Conservation (phyloP, 1,284 basidiomycete genomes). For the Puccinia polysora region DNA sequence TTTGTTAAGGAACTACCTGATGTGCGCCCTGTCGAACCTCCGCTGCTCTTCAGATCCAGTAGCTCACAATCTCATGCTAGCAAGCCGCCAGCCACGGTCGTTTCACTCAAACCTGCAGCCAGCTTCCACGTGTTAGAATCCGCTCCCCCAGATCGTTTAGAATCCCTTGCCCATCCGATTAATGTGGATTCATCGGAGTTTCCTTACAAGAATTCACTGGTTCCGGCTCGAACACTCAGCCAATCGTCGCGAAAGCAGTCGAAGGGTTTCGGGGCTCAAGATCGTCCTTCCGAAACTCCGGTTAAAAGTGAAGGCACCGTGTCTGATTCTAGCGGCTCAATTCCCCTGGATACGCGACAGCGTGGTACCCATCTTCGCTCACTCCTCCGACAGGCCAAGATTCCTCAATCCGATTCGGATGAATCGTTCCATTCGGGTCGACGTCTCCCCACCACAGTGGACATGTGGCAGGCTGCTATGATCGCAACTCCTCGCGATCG, state of each 20-base stretch:
- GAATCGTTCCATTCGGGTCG: slow-evolving; percentile 10
- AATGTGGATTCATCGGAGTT: too few species aligned
- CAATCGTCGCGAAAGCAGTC: neutral
- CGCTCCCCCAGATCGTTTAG: too few species aligned
- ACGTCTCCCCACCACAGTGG: neutral
- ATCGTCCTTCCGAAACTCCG: neutral
- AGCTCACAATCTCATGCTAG: too few species aligned
- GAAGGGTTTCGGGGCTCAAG: neutral
- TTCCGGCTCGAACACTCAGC: neutral
- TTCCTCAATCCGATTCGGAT: slow-evolving; percentile 11
- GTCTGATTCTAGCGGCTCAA: neutral
- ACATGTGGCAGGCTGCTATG: slow-evolving; percentile 33
- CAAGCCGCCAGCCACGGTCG: too few species aligned
- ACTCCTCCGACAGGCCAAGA: slow-evolving; percentile 32
- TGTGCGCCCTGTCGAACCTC: too few species aligned
- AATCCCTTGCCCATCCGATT: too few species aligned
- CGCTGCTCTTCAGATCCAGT: too few species aligned
- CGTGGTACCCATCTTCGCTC: slow-evolving; percentile 20
- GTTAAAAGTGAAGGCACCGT: neutral
- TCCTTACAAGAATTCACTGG: too few species aligned
- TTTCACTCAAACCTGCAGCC: too few species aligned
- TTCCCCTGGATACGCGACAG: neutral
- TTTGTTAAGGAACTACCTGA: too few species aligned
- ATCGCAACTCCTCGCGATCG: slow-evolving; percentile 33
- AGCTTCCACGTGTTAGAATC: too few species aligned